phyloP scores from a whole-genome alignment of 2,329 filamentous ascomycete species.

The Incumbomyces lentus region DNA sequence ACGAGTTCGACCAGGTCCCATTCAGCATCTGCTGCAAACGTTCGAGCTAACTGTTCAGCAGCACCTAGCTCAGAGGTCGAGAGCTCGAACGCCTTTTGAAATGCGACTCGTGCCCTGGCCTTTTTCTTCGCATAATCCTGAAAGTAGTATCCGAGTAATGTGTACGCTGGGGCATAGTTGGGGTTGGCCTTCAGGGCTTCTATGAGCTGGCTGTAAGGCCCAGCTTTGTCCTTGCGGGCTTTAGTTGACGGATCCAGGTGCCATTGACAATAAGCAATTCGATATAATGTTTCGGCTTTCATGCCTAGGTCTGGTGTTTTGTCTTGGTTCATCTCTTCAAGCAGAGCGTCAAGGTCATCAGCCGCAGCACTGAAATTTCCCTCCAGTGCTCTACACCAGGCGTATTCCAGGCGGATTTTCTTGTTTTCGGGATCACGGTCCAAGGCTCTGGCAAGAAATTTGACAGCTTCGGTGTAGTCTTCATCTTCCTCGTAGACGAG shows the following conservation, averaged over 20 bases:
- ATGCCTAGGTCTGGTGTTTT: slow-evolving; percentile 55
- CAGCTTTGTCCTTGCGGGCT: slow-evolving; percentile 67
- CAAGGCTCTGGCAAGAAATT: slow-evolving; percentile 68
- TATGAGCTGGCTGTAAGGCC: slow-evolving; percentile 75
- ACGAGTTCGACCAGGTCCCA: slow-evolving; percentile 96
- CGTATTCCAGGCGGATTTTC: slow-evolving; percentile 72
- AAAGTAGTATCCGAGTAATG: slow-evolving; percentile 81
- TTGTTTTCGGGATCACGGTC: slow-evolving; percentile 63
- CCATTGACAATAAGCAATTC: slow-evolving; percentile 81
- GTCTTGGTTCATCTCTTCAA: slow-evolving; percentile 54
- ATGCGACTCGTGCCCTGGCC: slow-evolving; percentile 78
- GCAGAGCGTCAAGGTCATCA: slow-evolving; percentile 58
- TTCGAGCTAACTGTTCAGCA: slow-evolving; percentile 73
- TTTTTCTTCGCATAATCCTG: slow-evolving; percentile 82
- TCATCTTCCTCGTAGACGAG: slow-evolving; percentile 89
- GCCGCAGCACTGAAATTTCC: slow-evolving; percentile 62
- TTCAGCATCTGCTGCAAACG: slow-evolving; percentile 80
- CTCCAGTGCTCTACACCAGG: slow-evolving; percentile 81
- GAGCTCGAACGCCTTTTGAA: slow-evolving; percentile 90
- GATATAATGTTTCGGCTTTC: slow-evolving; percentile 76
- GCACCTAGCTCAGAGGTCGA: slow-evolving; percentile 78
- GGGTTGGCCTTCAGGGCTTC: slow-evolving; percentile 75
- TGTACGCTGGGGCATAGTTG: slow-evolving; percentile 83
- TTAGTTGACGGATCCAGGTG: slow-evolving; percentile 63
- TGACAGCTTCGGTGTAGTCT: slow-evolving; percentile 69